phyloP scores from a whole-genome alignment of 805 yeast species.

The Candida piceae region DNA sequence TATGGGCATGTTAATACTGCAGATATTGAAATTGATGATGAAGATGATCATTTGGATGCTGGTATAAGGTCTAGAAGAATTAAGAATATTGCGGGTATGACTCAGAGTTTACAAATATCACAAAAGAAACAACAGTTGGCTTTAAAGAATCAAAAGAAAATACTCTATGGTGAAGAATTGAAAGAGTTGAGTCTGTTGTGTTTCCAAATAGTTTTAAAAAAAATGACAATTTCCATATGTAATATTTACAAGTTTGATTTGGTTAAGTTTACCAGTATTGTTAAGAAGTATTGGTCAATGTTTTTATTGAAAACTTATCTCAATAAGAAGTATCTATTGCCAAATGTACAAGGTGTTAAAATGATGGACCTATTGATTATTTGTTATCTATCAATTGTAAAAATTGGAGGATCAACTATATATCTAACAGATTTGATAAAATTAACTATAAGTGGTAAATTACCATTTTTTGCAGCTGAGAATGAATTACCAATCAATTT shows the following conservation, averaged over 20 bases:
- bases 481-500: constrained; percentile 17
- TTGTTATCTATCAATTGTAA: constrained; percentile 47
- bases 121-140: constrained; percentile 6
- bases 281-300: constrained; percentile 29
- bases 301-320: constrained; percentile 7
- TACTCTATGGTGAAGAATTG: constrained; percentile 22
- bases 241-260: constrained; percentile 19
- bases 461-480: constrained; percentile 37
- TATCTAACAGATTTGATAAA: constrained; percentile 43
- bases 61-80: constrained; percentile 49
- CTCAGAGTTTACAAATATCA: constrained; percentile 13
- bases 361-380: too few species aligned
- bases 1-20: constrained; percentile 88
- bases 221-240: constrained; percentile 41
- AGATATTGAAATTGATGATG: constrained; percentile 73
- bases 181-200: constrained; percentile 15
- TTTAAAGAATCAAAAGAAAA: constrained; percentile 1
- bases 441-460: constrained; percentile 36
- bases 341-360: too few species aligned
- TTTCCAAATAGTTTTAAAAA: constrained; percentile 37
- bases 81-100: constrained; percentile 40
- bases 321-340: too few species aligned
- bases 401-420: constrained; percentile 45
- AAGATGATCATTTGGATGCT: constrained; percentile 60
- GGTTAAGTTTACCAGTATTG: constrained; percentile 17